phyloP scores from a whole-genome alignment of 1,284 basidiomycete species.

The Heliocybe sulcata region DNA sequence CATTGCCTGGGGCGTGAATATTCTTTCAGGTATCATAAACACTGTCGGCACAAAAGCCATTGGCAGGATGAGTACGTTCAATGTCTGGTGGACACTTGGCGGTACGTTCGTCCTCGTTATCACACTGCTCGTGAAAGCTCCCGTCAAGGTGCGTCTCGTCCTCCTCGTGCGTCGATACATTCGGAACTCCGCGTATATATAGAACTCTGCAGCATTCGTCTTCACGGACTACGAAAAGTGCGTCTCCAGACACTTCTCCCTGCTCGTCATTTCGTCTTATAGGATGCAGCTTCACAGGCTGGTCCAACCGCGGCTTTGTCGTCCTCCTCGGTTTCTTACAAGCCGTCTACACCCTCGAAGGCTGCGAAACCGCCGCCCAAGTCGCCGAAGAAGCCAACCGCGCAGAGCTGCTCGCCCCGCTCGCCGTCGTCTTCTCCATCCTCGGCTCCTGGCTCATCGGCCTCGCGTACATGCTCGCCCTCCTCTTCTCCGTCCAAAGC shows the following conservation, averaged over 20 bases:
- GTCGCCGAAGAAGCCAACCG: slow-evolving; percentile 53
- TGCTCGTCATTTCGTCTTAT: background rate
- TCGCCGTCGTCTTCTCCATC: slow-evolving; percentile 49
- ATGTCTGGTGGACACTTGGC: slow-evolving; percentile 56
- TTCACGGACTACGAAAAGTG: slow-evolving; percentile 55
- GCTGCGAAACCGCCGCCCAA: slow-evolving; percentile 58
- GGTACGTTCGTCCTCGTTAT: slow-evolving; percentile 53
- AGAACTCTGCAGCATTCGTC: slow-evolving; percentile 49
- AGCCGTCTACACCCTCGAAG: slow-evolving; percentile 58
- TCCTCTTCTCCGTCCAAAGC: slow-evolving; percentile 51
- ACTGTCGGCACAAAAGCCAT: slow-evolving; percentile 39
- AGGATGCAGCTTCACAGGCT: slow-evolving; percentile 43
- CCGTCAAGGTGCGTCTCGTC: slow-evolving; percentile 32
- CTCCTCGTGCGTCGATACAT: background rate
- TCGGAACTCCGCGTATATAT: background rate
- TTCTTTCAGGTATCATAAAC: slow-evolving; percentile 44
- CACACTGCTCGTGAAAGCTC: slow-evolving; percentile 47
- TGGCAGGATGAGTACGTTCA: slow-evolving; percentile 47
- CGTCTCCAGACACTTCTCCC: slow-evolving; percentile 4
- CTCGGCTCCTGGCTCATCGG: slow-evolving; percentile 57
- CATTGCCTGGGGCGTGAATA: slow-evolving; percentile 53
- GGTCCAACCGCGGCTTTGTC: slow-evolving; percentile 45
- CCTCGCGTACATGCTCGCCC: slow-evolving; percentile 50
- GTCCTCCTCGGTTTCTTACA: slow-evolving; percentile 54
- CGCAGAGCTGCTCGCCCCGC: slow-evolving; percentile 48